Evolutionary conservation across 2,329 filamentous ascomycete species (phyloP), one percentile per base, ranked within the genome.

Genomic region (Cladosporium sp.): DNA sequence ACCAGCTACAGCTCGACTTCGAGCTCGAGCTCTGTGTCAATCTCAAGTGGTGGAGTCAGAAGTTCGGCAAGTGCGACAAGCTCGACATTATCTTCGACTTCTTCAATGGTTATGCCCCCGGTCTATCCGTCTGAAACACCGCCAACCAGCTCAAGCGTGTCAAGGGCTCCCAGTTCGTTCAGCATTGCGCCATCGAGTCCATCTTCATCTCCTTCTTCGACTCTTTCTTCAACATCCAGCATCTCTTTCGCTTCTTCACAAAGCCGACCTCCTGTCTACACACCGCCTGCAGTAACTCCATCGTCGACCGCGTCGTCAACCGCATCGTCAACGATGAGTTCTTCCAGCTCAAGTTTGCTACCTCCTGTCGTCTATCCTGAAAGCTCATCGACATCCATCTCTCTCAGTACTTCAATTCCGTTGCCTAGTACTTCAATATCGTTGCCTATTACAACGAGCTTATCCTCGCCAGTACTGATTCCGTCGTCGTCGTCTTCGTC

Each of bases 21-120:
- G 1, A 25, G 11, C 17, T 43, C 47, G 3, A 51, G 47, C 37
- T 51, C 47, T 11, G 39, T 55, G 17, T 55, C 51, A 11, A 55
- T 55, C 5, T 54, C 51, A 1, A 51, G 51, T 11, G 51, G 37
- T n/a, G 38, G 37, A 3, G 51, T 54, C 37, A 37, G 49, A 25
- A 47, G 17, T 28, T 47, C 39, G 12, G 36, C 47, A 22, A 61
- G 55, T 42, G 58, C 61, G 39, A 40, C 47, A 22, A 61, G 55
- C 49, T 59, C 61, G 39, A 37, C 54, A 12, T 42, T 54, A 30
- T 47, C 61, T 38, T 54, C 55, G 39, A 34, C 59, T 17, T 54
- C 39, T 20, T 34, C 37, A 14, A 15, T 28, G 11, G 19, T 12
- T 28, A 34, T 39, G 14, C 54, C 54, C 7, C 54, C 54, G 14